Conservation (phyloP, 345 rosid genomes). For the Eucalyptus cladocalyx region DNA sequence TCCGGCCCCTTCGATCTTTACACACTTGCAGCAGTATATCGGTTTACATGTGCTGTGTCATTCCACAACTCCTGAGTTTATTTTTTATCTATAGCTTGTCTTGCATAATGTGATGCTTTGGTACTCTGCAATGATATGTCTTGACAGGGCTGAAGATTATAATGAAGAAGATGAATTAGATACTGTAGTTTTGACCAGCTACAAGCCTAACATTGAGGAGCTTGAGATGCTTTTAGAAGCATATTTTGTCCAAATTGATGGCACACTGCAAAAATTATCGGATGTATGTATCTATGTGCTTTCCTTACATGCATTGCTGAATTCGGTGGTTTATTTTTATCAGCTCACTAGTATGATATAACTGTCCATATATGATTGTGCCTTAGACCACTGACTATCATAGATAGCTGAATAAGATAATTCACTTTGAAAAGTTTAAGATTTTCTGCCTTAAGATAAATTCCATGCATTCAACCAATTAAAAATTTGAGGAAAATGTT, state of each 20-base stretch:
- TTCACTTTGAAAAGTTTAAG: not conserved
- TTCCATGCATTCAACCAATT: not conserved
- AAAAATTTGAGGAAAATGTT: not conserved
- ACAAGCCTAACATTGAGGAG: slow-evolving; percentile 31
- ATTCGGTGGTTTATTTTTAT: not conserved
- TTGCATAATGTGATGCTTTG: not conserved
- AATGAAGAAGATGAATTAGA: not conserved
- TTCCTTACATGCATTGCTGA: not conserved
- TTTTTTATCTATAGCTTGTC: not conserved
- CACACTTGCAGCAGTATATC: not conserved
- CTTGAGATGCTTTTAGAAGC: slow-evolving; percentile 53
- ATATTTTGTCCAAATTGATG: slow-evolving; percentile 41
- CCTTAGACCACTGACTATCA: not conserved
- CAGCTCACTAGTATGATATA: not conserved
- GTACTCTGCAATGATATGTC: not conserved
- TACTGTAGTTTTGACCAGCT: not conserved
- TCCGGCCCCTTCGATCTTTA: not conserved
- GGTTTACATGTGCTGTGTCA: not conserved
- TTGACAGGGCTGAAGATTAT: slow-evolving; percentile 12
- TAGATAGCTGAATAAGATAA: not conserved
- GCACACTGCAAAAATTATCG: slow-evolving; percentile 33
- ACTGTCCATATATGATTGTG: not conserved
- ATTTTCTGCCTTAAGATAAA: not conserved
- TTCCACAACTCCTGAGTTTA: not conserved
- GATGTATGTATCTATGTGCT: slow-evolving; percentile 10